Conservation (phyloP, 1,284 basidiomycete genomes). For the Vanrija sp. region DNA sequence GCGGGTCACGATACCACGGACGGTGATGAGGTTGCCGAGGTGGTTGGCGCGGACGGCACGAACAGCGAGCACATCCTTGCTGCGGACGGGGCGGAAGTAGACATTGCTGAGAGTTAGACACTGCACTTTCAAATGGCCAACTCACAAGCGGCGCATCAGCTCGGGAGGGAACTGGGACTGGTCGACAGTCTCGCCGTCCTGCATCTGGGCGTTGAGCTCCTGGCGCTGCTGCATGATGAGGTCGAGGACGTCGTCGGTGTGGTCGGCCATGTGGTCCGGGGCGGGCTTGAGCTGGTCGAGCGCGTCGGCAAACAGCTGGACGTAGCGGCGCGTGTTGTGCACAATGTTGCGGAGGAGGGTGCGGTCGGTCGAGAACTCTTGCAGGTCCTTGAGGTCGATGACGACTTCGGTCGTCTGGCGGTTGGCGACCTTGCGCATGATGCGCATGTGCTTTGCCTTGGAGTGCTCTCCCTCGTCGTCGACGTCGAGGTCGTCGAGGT, state of each 20-base stretch:
- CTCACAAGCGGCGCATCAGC: slow-evolving; percentile 89
- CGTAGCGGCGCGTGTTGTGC: slow-evolving; percentile 84
- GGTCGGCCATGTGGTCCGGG: slow-evolving; percentile 72
- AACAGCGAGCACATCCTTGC: slow-evolving; percentile 70
- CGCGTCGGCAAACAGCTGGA: slow-evolving; percentile 82
- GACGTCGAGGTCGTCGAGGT: slow-evolving; percentile 50
- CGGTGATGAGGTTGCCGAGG: slow-evolving; percentile 88
- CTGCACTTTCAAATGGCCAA: slow-evolving; percentile 22
- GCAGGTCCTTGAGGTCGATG: slow-evolving; percentile 49
- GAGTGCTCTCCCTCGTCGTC: slow-evolving; percentile 41
- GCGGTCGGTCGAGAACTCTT: slow-evolving; percentile 56
- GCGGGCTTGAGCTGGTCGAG: slow-evolving; percentile 82
- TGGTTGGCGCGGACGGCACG: slow-evolving; percentile 81
- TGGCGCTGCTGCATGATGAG: slow-evolving; percentile 88
- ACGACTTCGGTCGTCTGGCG: slow-evolving; percentile 52
- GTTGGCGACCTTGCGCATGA: slow-evolving; percentile 89
- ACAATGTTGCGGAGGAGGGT: slow-evolving; percentile 70
- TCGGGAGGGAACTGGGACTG: slow-evolving; percentile 68
- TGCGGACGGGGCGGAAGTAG: slow-evolving; percentile 81
- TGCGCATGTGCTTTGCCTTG: slow-evolving; percentile 78
- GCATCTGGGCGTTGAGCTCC: slow-evolving; percentile 66
- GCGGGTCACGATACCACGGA: slow-evolving; percentile 95
- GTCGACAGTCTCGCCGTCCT: slow-evolving; percentile 46
- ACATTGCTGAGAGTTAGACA: slow-evolving; percentile 62
- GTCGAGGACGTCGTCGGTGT: slow-evolving; percentile 87